Evolutionary conservation across 495 filamentous ascomycete species (phyloP), one percentile per base, ranked within the genome.

Genomic region (Lentithecium fluviatile): DNA sequence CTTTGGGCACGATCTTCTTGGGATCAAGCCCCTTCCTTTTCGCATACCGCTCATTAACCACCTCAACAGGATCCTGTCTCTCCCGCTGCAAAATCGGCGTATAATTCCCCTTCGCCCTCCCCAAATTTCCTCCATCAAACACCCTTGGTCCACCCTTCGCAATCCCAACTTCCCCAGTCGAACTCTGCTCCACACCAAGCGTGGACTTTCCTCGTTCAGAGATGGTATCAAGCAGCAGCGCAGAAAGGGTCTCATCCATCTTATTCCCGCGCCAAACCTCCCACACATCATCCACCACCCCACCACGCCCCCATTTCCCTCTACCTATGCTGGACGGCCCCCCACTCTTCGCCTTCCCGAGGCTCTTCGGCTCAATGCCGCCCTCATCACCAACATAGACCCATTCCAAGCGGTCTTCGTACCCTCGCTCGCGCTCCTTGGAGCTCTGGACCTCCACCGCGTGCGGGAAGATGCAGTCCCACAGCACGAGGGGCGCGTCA

Each of bases 381-480:
- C 69, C 70, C 45, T 87, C 82, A 49, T 88, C 86, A 49, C 79
- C 80, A 15, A 85, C 76, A 71, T 93, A 88, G 0, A 91, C 60
- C 95, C 94, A 97, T 5, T 85, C 71, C 46, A 97, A 62, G n/a
- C 80, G 77, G 69, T 95, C 88, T 26, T 79, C 67, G 40, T 68
- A 68, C 12, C 79, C 75, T 26, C 69, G 76, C 23, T 73, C 76
- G 19, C 72, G 74, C 2, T 70, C 74, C 54, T 78, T 64, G n/a
- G 80, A 24, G 37, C 32, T 12, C 47, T 68, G 36, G 1, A 56
- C 52, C 24, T 69, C 65, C 7, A 50, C 24, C 29, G 25, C 48
- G 4, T 7, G 62, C 6, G 94, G 92, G 74, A 96, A 98, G 11
- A 91, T 78, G 70, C 92, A 96, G 66, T 97, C 90, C 93, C 92